These are phyloP conservation scores for Epichloe sp. DNA, from an alignment of 2,329 filamentous ascomycete species.

Conservation along the genomic window DNA sequence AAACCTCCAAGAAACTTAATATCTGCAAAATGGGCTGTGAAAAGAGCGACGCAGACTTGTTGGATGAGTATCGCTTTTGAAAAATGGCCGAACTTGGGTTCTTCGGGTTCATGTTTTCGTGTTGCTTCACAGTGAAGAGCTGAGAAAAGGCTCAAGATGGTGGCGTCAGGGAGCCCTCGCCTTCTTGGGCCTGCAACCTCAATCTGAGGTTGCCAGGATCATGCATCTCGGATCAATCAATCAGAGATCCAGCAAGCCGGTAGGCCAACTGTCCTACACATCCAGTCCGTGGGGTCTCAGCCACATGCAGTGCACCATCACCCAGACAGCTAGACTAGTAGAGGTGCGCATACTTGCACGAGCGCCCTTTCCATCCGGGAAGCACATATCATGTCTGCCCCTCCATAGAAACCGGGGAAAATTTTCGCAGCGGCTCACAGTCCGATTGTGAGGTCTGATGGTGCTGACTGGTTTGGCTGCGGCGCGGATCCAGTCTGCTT, in stretches of 20 bases:
- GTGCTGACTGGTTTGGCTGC: too few relatives aligned
- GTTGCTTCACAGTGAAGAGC: not conserved
- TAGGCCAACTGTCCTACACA: not conserved
- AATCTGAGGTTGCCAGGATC: not conserved
- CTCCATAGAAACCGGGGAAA: too few relatives aligned
- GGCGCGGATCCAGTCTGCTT: too few relatives aligned
- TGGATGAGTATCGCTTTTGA: not conserved
- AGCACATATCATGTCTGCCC: not conserved
- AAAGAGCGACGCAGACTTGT: not conserved
- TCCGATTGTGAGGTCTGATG: too few relatives aligned
- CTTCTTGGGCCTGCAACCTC: not conserved
- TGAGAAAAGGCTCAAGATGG: not conserved
- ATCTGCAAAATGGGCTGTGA: not conserved
- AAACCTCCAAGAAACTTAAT: not conserved
- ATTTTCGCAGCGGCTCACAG: too few relatives aligned
- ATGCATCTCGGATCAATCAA: conserved; percentile 3
- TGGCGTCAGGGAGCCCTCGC: not conserved
- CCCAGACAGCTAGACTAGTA: not conserved
- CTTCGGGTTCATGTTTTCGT: too few relatives aligned
- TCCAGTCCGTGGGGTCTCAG: not conserved
- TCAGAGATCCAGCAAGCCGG: conserved; percentile 3
- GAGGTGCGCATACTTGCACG: not conserved
- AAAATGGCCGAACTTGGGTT: not conserved
- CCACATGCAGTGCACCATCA: not conserved
- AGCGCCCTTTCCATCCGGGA: not conserved